phyloP scores from a whole-genome alignment of 2,329 filamentous ascomycete species.

The Periconia macrospinosa region DNA sequence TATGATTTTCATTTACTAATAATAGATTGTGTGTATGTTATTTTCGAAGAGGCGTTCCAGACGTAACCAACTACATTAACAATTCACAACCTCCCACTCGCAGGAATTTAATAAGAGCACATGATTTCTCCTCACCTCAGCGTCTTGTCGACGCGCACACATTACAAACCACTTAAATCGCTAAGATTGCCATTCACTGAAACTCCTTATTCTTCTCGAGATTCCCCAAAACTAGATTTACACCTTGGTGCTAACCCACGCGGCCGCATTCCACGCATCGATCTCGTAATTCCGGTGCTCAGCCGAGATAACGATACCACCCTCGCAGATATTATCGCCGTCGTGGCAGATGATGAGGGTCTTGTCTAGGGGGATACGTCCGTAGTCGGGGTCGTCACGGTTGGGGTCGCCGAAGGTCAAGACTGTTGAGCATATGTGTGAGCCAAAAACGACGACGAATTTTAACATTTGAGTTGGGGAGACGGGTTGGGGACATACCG shows the following conservation, averaged over 20 bases:
- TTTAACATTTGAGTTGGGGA: not conserved
- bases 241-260: constrained; percentile 17
- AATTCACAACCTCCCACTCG: no score
- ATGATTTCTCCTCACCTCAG: no score
- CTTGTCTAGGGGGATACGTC: constrained; percentile 16
- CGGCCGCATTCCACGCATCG: constrained; percentile 21
- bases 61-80: no score
- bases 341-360: constrained; percentile 24
- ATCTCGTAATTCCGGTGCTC: constrained; percentile 25
- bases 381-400: constrained; percentile 16
- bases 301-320: constrained; percentile 17
- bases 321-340: constrained; percentile 27
- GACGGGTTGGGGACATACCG: not conserved
- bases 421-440: constrained; percentile 1
- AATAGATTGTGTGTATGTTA: no score
- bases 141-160: no score
- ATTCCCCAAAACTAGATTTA: not conserved
- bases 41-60: no score
- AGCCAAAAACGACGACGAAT: not conserved
- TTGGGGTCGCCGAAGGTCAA: constrained; percentile 31
- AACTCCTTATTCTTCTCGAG: no score
- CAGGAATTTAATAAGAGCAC: no score
- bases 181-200: no score
- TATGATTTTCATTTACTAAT: no score
- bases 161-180: no score